phyloP scores from a whole-genome alignment of 768 basidiomycete genomes.

The Hygrocybe punicea region DNA sequence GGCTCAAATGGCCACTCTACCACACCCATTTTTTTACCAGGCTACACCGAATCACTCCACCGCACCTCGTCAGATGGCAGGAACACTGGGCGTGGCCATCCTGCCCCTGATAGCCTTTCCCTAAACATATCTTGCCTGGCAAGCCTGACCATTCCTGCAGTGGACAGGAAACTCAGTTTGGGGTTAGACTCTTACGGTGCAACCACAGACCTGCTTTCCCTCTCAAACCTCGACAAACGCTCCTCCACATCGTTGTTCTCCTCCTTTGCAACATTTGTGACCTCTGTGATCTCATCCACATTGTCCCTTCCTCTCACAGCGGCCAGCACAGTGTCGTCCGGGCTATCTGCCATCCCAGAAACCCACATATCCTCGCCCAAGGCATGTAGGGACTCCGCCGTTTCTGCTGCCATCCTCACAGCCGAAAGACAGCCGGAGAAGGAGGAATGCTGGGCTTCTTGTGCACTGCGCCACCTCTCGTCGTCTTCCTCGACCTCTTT shows the following conservation, averaged over 20 bases:
- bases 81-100: not conserved
- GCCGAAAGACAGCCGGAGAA: constrained; percentile 20
- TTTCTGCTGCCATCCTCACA: constrained; percentile 23
- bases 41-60: constrained; percentile 16
- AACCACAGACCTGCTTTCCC: constrained; percentile 21
- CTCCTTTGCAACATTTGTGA: constrained; percentile 37
- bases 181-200: too few species aligned
- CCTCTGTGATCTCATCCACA: constrained; percentile 44
- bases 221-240: constrained; percentile 25
- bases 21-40: constrained; percentile 28
- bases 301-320: constrained; percentile 38
- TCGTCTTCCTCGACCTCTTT: constrained; percentile 38
- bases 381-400: constrained; percentile 16
- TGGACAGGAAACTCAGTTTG: too few species aligned
- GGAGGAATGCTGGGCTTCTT: constrained; percentile 22
- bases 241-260: constrained; percentile 36
- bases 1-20: constrained; percentile 22
- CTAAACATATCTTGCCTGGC: not conserved
- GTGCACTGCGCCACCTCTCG: constrained; percentile 33
- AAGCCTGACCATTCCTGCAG: not conserved
- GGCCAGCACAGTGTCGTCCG: constrained; percentile 41
- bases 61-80: not conserved
- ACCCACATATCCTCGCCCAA: constrained; percentile 21
- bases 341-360: constrained; percentile 57
- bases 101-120: not conserved